Evolutionary conservation across 2,329 filamentous ascomycete species (phyloP).

Genomic region (Penicillium psychrosexuale): DNA sequence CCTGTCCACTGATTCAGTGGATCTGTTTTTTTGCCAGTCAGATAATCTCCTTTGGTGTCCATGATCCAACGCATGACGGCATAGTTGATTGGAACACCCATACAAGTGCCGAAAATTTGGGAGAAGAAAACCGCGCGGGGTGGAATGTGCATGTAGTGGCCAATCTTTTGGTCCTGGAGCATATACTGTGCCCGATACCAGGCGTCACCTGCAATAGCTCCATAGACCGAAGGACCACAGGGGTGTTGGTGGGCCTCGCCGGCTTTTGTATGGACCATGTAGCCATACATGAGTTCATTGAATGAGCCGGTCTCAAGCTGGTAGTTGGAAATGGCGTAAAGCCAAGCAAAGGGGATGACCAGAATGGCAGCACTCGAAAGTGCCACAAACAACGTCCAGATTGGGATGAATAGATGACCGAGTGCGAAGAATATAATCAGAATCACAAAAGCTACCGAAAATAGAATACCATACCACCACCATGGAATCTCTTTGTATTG

Average conservation of each 20-base stretch:
- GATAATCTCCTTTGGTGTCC: constrained; percentile 54
- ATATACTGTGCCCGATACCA: constrained; percentile 60
- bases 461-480: constrained; percentile 57
- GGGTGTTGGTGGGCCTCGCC: constrained; percentile 54
- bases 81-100: constrained; percentile 62
- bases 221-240: constrained; percentile 57
- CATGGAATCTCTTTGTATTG: constrained; percentile 57
- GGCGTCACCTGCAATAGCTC: constrained; percentile 59
- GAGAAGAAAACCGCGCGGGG: constrained; percentile 60
- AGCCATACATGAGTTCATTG: constrained; percentile 59
- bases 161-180: constrained; percentile 63
- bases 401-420: constrained; percentile 56
- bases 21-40: constrained; percentile 52
- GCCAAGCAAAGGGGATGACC: constrained; percentile 57
- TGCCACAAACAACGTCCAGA: constrained; percentile 60
- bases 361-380: constrained; percentile 54
- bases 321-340: constrained; percentile 59
- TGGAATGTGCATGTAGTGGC: constrained; percentile 62
- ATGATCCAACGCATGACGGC: constrained; percentile 60
- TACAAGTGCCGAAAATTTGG: constrained; percentile 57
- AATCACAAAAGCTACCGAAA: constrained; percentile 48
- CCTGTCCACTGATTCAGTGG: constrained; percentile 62
- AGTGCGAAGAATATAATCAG: constrained; percentile 53
- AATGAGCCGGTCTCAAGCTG: constrained; percentile 55
- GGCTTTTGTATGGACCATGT: constrained; percentile 53